A percentile compares a stretch with the other conserved stretches of the same genome.
These are phyloP conservation scores for Hypomyces perniciosus DNA, from an alignment of 2,329 filamentous ascomycete genomes.

Conservation along the genomic window DNA sequence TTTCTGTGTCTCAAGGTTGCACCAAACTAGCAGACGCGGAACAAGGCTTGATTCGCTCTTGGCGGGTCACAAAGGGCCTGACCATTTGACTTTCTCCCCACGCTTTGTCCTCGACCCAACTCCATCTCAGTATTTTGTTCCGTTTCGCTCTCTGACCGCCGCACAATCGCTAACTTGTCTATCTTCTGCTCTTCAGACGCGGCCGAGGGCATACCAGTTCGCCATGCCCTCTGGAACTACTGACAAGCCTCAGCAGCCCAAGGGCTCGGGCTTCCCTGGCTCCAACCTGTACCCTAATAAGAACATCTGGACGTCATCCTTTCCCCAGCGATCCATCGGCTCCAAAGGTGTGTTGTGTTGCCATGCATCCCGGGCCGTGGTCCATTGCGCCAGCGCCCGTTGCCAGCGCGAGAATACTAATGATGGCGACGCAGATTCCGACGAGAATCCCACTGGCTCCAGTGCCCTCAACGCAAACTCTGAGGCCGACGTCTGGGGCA, in stretches of 20 bases:
- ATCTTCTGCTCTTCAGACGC: constrained; percentile 24
- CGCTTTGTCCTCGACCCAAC: constrained; percentile 13
- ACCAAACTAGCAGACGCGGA: constrained; percentile 25
- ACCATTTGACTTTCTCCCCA: constrained; percentile 2
- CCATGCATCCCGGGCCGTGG: background rate
- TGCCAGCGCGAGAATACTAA: background rate
- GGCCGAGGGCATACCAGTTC: constrained; percentile 34
- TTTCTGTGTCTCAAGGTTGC: constrained; percentile 33
- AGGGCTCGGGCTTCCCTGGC: constrained; percentile 35
- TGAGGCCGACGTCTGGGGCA: constrained; percentile 59
- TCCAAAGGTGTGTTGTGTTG: constrained; percentile 40
- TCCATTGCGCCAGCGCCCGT: background rate
- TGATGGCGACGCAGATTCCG: constrained; percentile 19
- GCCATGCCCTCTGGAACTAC: constrained; percentile 29
- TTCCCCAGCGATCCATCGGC: constrained; percentile 36
- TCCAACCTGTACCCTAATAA: constrained; percentile 31
- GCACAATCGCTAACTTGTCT: constrained; percentile 16
- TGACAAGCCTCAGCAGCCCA: constrained; percentile 29
- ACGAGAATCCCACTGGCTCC: constrained; percentile 54
- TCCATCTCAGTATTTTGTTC: constrained; percentile 8
- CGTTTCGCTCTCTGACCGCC: constrained; percentile 15
- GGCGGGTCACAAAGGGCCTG: constrained; percentile 15
- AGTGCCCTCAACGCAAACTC: constrained; percentile 63
- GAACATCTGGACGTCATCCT: constrained; percentile 36
- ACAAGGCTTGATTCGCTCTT: constrained; percentile 24